Percentiles rank a stretch among this genome's conserved stretches.
Conservation (phyloP, 2,329 filamentous ascomycete species). For the Colletotrichum sp. region DNA sequence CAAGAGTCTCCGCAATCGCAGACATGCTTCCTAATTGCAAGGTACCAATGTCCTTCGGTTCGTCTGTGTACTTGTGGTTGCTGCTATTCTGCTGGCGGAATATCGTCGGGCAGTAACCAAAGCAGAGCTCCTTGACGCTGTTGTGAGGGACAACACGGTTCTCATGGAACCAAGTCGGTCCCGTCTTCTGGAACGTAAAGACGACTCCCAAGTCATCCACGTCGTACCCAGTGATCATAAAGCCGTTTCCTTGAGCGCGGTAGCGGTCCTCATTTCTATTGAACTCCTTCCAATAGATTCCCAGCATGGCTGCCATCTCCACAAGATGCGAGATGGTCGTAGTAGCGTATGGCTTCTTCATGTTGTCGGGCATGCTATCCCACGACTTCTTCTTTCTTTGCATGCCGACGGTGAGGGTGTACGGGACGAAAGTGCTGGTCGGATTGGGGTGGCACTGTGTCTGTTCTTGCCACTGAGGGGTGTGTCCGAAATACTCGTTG, state of each 20-base stretch:
- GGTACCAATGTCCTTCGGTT: constrained; percentile 24
- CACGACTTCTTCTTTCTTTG: constrained; percentile 18
- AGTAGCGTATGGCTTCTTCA: constrained; percentile 36
- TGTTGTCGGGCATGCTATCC: constrained; percentile 17
- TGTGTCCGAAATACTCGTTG: constrained; percentile 2
- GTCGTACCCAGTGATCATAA: constrained; percentile 33
- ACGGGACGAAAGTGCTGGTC: not conserved
- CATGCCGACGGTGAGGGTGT: constrained; percentile 9
- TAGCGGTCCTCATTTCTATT: constrained; percentile 39
- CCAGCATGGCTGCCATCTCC: constrained; percentile 38
- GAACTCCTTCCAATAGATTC: constrained; percentile 47
- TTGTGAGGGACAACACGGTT: constrained; percentile 40
- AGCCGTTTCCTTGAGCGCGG: constrained; percentile 40
- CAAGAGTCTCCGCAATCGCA: constrained; percentile 40
- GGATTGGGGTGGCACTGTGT: not conserved
- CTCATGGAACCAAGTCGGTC: constrained; percentile 36
- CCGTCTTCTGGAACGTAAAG: constrained; percentile 42
- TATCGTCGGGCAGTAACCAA: constrained; percentile 44
- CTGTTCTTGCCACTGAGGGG: not conserved
- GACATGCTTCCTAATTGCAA: constrained; percentile 22
- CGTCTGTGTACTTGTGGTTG: constrained; percentile 22
- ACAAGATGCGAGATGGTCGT: constrained; percentile 40
- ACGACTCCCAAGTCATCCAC: constrained; percentile 41
- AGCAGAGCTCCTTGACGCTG: constrained; percentile 42
- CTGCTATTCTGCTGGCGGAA: constrained; percentile 25